Evolutionary conservation across 2,329 filamentous ascomycete species (phyloP).

Genomic region (Cyphellophora attinorum): DNA sequence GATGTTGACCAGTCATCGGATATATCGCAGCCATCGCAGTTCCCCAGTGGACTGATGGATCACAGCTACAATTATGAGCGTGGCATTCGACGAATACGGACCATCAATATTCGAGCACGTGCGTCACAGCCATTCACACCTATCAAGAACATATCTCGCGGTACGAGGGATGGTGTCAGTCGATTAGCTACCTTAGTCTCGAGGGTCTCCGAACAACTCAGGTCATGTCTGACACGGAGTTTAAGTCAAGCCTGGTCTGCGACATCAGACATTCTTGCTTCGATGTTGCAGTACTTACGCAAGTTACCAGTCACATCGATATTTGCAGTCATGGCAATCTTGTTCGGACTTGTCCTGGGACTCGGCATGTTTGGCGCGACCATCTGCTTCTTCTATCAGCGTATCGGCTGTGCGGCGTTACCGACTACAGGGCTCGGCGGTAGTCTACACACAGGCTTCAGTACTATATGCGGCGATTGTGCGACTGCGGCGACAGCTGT

Average conservation of each 20-base stretch:
- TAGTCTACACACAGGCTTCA: neutral
- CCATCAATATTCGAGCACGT: neutral
- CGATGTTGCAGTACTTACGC: neutral
- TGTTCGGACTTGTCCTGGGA: neutral
- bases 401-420: neutral
- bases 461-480: neutral
- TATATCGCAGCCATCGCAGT: constrained; percentile 14
- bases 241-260: neutral
- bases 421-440: neutral
- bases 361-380: neutral
- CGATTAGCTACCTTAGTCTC: neutral
- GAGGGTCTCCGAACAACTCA: neutral
- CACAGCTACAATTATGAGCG: constrained; percentile 19
- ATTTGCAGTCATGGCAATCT: neutral
- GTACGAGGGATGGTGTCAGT: neutral
- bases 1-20: neutral
- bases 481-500: constrained; percentile 1
- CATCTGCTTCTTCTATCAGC: neutral
- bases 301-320: neutral
- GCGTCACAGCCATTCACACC: neutral
- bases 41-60: constrained; percentile 18
- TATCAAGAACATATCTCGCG: neutral
- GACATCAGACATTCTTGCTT: neutral
- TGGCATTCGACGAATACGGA: constrained; percentile 9
- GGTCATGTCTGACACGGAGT: neutral